Conservation (phyloP, 164 flowering plant species). For the Brasenia schreberi region DNA sequence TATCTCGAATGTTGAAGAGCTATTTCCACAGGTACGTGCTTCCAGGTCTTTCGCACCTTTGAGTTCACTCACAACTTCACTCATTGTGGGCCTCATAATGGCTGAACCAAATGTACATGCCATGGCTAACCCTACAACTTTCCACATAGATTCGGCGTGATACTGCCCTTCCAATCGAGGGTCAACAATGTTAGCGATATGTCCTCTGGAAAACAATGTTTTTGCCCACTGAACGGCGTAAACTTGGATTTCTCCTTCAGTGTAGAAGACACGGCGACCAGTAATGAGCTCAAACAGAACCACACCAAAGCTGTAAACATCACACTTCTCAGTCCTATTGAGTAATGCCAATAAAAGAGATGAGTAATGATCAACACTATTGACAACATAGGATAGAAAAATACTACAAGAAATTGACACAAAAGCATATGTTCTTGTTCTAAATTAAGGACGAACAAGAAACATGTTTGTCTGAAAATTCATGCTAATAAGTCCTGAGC, state of each 20-base stretch:
- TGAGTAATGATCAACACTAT: background rate
- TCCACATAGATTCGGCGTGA: background rate
- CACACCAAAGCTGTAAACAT: slow-evolving; percentile 3
- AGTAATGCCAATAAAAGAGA: background rate
- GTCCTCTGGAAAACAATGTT: background rate
- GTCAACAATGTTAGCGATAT: background rate
- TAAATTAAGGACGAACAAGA: background rate
- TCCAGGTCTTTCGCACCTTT: background rate
- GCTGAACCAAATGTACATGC: background rate
- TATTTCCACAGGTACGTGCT: background rate
- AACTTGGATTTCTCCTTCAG: background rate
- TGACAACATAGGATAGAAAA: background rate
- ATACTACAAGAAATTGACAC: background rate
- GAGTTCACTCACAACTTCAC: background rate
- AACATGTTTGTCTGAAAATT: background rate
- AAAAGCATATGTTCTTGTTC: background rate
- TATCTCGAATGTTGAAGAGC: background rate
- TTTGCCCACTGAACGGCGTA: slow-evolving; percentile 1
- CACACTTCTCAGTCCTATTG: background rate
- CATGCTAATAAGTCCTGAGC: background rate
- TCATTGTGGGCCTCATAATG: background rate
- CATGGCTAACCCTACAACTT: background rate
- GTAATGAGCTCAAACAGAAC: slow-evolving; percentile 2
- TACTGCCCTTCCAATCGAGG: background rate
- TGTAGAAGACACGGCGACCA: background rate